Percentiles rank a stretch among this genome's conserved stretches.
These are phyloP conservation scores for Myxozyma geophila DNA, from an alignment of 805 yeast genomes.

Conservation along the genomic window DNA sequence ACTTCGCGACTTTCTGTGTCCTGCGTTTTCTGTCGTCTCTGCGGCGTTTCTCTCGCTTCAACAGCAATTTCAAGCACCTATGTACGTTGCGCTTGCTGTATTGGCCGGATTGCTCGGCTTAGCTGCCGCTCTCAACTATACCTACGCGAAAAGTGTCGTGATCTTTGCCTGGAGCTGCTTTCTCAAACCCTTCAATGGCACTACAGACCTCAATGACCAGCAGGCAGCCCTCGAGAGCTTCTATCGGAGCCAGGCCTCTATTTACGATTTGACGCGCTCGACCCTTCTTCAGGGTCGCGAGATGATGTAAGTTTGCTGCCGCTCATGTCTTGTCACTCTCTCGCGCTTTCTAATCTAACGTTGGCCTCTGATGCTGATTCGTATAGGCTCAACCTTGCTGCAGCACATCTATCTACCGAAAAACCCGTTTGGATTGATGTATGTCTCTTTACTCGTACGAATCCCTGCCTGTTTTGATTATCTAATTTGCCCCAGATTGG, in stretches of 20 bases:
- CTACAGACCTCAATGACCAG: slow-evolving; percentile 50
- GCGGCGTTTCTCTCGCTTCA: slow-evolving; percentile 4
- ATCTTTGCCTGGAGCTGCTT: slow-evolving; percentile 58
- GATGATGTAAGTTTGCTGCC: slow-evolving; percentile 55
- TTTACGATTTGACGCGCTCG: slow-evolving; percentile 74
- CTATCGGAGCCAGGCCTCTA: slow-evolving; percentile 74
- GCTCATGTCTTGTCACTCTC: not conserved
- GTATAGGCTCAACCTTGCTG: slow-evolving; percentile 26
- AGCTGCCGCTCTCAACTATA: slow-evolving; percentile 15
- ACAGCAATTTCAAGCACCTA: not conserved
- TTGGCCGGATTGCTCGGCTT: slow-evolving; percentile 25
- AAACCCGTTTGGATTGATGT: slow-evolving; percentile 69
- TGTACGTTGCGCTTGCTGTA: slow-evolving; percentile 16
- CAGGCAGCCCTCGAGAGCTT: slow-evolving; percentile 69
- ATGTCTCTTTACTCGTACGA: not conserved
- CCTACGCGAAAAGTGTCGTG: slow-evolving; percentile 24
- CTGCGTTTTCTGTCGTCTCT: slow-evolving; percentile 1
- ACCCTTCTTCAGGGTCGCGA: slow-evolving; percentile 72
- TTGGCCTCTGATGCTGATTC: not conserved
- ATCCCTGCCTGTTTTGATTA: not conserved
- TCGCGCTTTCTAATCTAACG: not conserved
- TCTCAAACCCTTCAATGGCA: slow-evolving; percentile 58
- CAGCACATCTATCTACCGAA: slow-evolving; percentile 27
- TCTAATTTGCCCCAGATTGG: slow-evolving; percentile 53
- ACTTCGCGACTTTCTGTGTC: no score